Conservation (phyloP, 257 asterid species). For the Solanum clarkiae region DNA sequence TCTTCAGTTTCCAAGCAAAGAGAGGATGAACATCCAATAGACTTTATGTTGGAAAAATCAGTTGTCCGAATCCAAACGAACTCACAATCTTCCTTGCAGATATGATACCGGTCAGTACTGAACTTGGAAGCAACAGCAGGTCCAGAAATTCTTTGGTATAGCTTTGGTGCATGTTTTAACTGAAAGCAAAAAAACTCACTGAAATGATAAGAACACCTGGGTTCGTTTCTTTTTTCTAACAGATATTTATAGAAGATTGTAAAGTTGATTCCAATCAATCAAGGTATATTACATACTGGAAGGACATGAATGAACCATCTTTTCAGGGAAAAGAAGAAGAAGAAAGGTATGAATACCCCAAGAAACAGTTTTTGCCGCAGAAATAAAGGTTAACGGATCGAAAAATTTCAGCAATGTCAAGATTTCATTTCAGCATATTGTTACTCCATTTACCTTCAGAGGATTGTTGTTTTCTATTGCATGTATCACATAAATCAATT, state of each 20-base stretch:
- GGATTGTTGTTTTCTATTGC: not conserved
- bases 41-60: conserved; percentile 61
- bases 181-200: conserved; percentile 7
- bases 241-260: not conserved
- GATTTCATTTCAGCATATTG: not conserved
- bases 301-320: not conserved
- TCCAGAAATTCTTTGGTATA: conserved; percentile 59
- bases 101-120: conserved; percentile 47
- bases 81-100: conserved; percentile 68
- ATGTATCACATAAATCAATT: not conserved
- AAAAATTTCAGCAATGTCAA: not conserved
- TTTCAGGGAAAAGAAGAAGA: not conserved
- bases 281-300: not conserved
- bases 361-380: not conserved
- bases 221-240: not conserved
- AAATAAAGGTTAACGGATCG: not conserved
- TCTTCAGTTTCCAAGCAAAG: conserved; percentile 62
- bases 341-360: not conserved
- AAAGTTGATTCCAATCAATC: not conserved
- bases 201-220: not conserved
- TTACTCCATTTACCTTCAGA: not conserved
- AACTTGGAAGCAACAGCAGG: conserved; percentile 48
- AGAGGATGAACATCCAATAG: conserved; percentile 61
- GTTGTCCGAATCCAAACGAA: conserved; percentile 81
- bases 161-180: conserved; percentile 82